phyloP scores from a whole-genome alignment of 2,329 filamentous ascomycete species.

The Penicillium sp. region DNA sequence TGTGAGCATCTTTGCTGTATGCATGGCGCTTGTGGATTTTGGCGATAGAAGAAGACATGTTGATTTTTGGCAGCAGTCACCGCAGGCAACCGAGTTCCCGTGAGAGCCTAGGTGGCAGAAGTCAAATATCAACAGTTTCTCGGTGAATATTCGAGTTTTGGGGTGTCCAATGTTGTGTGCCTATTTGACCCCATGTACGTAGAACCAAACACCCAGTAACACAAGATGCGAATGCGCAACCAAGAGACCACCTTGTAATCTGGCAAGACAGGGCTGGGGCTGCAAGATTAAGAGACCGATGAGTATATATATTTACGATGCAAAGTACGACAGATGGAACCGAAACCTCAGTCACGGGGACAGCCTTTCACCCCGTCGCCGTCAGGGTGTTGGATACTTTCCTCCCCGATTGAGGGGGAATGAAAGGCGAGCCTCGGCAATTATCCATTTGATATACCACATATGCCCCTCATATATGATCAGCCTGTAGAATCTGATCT shows the following conservation, averaged over 20 bases:
- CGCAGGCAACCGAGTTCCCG: not conserved
- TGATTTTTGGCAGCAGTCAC: not conserved
- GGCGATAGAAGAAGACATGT: slow-evolving; percentile 31
- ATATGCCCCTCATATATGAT: no score
- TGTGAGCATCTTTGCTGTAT: slow-evolving; percentile 42
- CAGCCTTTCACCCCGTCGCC: no score
- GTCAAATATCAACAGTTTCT: no score
- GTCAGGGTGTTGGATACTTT: not conserved
- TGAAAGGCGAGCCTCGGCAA: not conserved
- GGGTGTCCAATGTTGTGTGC: not conserved
- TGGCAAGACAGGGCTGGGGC: no score
- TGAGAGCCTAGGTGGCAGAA: not conserved
- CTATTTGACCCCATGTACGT: not conserved
- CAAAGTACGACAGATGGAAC: not conserved
- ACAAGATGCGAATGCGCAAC: no score
- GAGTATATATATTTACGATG: no score
- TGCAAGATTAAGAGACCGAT: no score
- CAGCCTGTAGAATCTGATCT: no score
- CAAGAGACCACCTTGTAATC: not conserved
- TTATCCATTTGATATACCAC: not conserved
- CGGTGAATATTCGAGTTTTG: not conserved
- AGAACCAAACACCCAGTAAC: no score
- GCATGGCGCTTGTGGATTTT: slow-evolving; percentile 42
- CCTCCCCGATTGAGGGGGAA: not conserved
- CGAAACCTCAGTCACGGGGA: no score